phyloP scores from a whole-genome alignment of 768 basidiomycete genomes.

The Macrolepiota albuminosa region DNA sequence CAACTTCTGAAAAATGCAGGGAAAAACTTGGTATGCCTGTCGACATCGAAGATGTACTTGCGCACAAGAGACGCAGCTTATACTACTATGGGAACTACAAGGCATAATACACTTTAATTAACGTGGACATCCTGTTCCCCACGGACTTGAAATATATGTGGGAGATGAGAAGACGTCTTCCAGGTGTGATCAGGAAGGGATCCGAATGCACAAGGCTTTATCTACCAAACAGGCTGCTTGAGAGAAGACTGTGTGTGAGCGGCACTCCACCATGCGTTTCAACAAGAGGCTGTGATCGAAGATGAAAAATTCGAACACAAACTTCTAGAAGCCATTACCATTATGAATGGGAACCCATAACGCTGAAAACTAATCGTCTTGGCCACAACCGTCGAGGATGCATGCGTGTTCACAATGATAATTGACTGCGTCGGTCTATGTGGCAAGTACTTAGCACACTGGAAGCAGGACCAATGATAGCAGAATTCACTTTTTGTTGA shows the following conservation, averaged over 20 bases:
- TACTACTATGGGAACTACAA: neutral
- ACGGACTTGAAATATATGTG: slow-evolving; percentile 2
- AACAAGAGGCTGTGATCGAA: neutral
- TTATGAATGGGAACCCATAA: neutral
- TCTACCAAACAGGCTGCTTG: neutral
- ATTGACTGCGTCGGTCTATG: neutral
- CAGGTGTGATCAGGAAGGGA: slow-evolving; percentile 10
- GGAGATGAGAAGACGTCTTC: slow-evolving; percentile 2
- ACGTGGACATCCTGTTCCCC: neutral
- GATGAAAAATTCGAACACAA: neutral
- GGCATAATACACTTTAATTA: neutral
- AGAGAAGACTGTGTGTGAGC: neutral
- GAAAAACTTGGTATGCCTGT: neutral
- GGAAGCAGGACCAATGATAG: neutral
- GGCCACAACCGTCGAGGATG: neutral
- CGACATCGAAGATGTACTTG: neutral
- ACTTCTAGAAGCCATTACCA: neutral
- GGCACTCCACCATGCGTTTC: neutral
- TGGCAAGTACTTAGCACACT: neutral
- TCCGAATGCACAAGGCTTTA: neutral
- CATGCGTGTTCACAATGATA: too few species aligned
- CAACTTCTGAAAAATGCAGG: neutral
- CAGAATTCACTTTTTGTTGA: neutral
- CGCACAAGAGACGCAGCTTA: neutral
- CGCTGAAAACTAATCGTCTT: neutral